These are phyloP conservation scores for Pholiota molesta DNA, from an alignment of 768 basidiomycete species.

Conservation along the genomic window DNA sequence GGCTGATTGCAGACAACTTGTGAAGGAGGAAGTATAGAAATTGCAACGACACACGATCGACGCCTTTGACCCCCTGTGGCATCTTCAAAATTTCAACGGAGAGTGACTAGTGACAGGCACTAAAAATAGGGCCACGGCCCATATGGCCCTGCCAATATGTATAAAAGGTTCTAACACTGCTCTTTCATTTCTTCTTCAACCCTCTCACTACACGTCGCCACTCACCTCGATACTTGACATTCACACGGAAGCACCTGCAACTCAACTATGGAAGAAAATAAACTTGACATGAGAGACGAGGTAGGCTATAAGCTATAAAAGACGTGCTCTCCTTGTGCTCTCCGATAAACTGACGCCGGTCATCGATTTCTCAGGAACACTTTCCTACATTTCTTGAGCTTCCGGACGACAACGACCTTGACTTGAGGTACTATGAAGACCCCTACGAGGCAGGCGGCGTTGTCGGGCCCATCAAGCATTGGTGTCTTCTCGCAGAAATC, in stretches of 20 bases:
- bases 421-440: constrained; percentile 19
- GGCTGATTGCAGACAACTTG: neutral
- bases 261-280: neutral
- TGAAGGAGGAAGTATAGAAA: no score
- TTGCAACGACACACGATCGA: no score
- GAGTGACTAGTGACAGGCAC: no score
- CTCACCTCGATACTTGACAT: no score
- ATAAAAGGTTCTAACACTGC: no score
- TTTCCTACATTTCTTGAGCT: constrained; percentile 30
- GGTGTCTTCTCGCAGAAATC: constrained; percentile 37
- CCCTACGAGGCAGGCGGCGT: constrained; percentile 13
- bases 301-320: neutral
- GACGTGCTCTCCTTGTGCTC: no score
- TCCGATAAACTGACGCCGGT: neutral
- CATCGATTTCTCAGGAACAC: constrained; percentile 13
- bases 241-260: neutral
- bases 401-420: constrained; percentile 24
- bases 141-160: no score
- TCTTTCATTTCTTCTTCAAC: no score
- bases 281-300: constrained; percentile 9
- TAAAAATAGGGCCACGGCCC: no score
- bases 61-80: no score
- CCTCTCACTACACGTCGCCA: no score
- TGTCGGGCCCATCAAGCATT: constrained; percentile 25
- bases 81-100: no score